A percentile compares a stretch with the other conserved stretches of the same genome.
phyloP scores from a whole-genome alignment of 2,329 filamentous ascomycete genomes.

The Diplocarpon rosae region DNA sequence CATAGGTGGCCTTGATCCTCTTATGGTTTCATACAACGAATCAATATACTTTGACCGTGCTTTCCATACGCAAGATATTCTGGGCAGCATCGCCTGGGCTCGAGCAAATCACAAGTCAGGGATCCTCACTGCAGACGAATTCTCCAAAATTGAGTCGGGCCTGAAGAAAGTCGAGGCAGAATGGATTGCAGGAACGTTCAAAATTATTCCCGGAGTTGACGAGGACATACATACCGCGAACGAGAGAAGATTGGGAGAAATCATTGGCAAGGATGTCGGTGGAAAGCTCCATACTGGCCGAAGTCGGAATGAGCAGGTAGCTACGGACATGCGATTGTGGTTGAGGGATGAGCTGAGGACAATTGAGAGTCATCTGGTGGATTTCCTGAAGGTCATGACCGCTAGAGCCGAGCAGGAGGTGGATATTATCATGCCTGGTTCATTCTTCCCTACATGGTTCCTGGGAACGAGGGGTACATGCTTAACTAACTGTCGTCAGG shows the following conservation, averaged over 20 bases:
- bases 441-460: slow-evolving; percentile 32
- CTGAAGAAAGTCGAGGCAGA: slow-evolving; percentile 46
- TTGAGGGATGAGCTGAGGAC: slow-evolving; percentile 61
- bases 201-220: slow-evolving; percentile 40
- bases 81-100: slow-evolving; percentile 71
- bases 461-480: background rate
- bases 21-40: slow-evolving; percentile 80
- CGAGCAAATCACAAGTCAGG: slow-evolving; percentile 65
- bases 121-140: slow-evolving; percentile 64
- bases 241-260: slow-evolving; percentile 64
- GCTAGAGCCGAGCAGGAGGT: slow-evolving; percentile 63
- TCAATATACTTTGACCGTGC: slow-evolving; percentile 68
- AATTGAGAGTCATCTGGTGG: slow-evolving; percentile 57
- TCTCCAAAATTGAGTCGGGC: slow-evolving; percentile 61
- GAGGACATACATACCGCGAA: slow-evolving; percentile 60
- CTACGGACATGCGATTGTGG: slow-evolving; percentile 86
- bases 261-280: slow-evolving; percentile 75
- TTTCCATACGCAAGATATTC: slow-evolving; percentile 72
- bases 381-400: slow-evolving; percentile 59
- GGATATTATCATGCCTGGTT: slow-evolving; percentile 53
- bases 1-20: slow-evolving; percentile 66
- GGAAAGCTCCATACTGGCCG: slow-evolving; percentile 86
- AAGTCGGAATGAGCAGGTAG: slow-evolving; percentile 83
- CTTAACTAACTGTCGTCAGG: slow-evolving; percentile 24
- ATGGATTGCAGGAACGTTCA: slow-evolving; percentile 41